A percentile compares a stretch with the other conserved stretches of the same genome.
Conservation (phyloP, 2,329 filamentous ascomycete genomes). For the Cylindrodendrum hubeiense region DNA sequence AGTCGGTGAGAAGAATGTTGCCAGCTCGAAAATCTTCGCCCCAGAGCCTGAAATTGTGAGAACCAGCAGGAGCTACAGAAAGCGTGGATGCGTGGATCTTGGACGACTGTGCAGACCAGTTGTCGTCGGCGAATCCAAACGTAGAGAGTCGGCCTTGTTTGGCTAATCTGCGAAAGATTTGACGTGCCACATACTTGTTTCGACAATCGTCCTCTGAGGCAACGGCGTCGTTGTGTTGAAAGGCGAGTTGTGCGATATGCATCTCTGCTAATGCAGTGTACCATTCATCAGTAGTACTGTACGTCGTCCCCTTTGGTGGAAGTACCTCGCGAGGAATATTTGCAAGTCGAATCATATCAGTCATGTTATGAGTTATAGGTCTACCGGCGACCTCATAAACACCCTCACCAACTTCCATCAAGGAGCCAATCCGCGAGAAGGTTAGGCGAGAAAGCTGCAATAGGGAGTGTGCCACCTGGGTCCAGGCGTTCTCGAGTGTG, state of each 20-base stretch:
- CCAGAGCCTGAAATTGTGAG: no score
- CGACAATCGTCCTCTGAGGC: constrained; percentile 53
- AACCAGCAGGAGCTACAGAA: no score
- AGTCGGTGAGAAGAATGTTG: constrained; percentile 48
- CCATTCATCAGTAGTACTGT: constrained; percentile 54
- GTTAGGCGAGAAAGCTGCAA: no score
- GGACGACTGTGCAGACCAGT: constrained; percentile 18
- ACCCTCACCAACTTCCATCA: no score
- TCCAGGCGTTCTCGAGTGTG: no score
- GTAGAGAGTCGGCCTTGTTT: constrained; percentile 38
- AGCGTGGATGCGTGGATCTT: constrained; percentile 29
- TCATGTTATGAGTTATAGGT: no score
- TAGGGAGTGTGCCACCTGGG: no score
- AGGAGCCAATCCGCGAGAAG: no score
- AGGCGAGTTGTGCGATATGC: constrained; percentile 54
- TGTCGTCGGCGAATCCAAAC: constrained; percentile 42
- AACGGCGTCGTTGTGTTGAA: constrained; percentile 57
- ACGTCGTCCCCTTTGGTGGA: no score
- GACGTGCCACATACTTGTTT: constrained; percentile 56
- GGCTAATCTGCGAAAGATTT: constrained; percentile 53
- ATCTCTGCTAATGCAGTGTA: constrained; percentile 54
- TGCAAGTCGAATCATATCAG: no score
- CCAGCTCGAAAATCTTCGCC: constrained; percentile 49
- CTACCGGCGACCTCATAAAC: no score
- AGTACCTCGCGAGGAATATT: no score